Percentiles rank a stretch among this genome's conserved stretches.
These are phyloP conservation scores for Lipomyces spencermartinsiae DNA, from an alignment of 805 yeast genomes.

Conservation along the genomic window DNA sequence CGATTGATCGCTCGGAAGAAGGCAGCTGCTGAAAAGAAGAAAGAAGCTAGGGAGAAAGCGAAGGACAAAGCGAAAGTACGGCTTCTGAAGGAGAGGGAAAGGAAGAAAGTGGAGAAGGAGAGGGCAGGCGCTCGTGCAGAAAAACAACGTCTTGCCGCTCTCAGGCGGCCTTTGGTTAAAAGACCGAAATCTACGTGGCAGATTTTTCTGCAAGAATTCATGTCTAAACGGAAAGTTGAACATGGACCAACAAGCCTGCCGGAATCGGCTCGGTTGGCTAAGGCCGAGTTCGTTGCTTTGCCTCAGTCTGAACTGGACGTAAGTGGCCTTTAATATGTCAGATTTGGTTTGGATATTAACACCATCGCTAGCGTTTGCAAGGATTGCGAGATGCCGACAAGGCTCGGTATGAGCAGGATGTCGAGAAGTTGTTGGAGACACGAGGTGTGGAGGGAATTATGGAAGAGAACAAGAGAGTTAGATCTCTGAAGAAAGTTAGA, in stretches of 20 bases:
- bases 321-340: background rate
- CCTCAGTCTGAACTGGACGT: background rate
- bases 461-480: slow-evolving; percentile 5
- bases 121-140: background rate
- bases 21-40: background rate
- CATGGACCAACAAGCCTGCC: background rate
- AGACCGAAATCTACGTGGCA: slow-evolving; percentile 1
- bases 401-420: background rate
- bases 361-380: background rate
- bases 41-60: background rate
- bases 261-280: slow-evolving; percentile 1
- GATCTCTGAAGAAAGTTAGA: background rate
- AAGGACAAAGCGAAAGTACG: background rate
- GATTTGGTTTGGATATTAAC: background rate
- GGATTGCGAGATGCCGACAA: background rate
- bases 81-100: background rate
- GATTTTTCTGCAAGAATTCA: background rate
- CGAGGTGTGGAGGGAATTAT: background rate
- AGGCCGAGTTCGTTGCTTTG: background rate
- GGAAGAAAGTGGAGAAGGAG: background rate
- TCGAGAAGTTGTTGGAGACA: background rate
- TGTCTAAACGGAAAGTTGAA: background rate
- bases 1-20: background rate
- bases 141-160: background rate
- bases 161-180: background rate